Evolutionary conservation across 257 asterid genomes (phyloP), one percentile per base, ranked within the genome.

Genomic region (Cinchona pubescens): DNA sequence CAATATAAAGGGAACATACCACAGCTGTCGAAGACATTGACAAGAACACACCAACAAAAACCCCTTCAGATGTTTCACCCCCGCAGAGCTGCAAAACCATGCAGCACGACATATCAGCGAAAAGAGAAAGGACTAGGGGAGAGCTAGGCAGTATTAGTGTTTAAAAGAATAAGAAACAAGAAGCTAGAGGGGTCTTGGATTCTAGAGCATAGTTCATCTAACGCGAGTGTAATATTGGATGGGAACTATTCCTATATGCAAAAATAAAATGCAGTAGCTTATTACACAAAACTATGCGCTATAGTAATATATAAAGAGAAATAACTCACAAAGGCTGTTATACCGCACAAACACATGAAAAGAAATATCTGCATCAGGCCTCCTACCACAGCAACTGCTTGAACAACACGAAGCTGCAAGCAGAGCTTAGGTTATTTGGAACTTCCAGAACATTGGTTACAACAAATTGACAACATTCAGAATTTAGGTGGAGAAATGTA

Each of bases 1-100:
- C 58, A 78, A 76, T 63, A 59, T 70, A 75, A 71, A 71, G 38
- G 43, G 82, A 72, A 37, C 58, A 42, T 87, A 91, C 97, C 94
- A 92, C 96, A 64, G 96, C 93, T n/a, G 97, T 90, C 27, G 96
- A 92, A 77, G 97, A 92, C 97, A 92, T 90, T 75, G 96, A 88
- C 83, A 92, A 86, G 86, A 90, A 90, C 58, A 89, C 97, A 63
- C 96, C 97, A 79, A 92, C 94, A 88, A 92, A 92, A 80, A 92
- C 84, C 80, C 96, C 97, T 83, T 92, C 97, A 72, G 97, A 90
- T 86, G 90, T 84, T 83, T 84, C 85, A 42, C 97, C 96, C 53
- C 96, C 96, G 48, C 95, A 92, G 78, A 92, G 84, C 97, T 92
- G 88, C 79, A 78, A 78, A 79, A 65, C 32, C 25, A 67, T 30